Percentiles rank a stretch among this genome's conserved stretches.
Conservation (phyloP, 2,329 filamentous ascomycete genomes). For the Scedosporium boydii region DNA sequence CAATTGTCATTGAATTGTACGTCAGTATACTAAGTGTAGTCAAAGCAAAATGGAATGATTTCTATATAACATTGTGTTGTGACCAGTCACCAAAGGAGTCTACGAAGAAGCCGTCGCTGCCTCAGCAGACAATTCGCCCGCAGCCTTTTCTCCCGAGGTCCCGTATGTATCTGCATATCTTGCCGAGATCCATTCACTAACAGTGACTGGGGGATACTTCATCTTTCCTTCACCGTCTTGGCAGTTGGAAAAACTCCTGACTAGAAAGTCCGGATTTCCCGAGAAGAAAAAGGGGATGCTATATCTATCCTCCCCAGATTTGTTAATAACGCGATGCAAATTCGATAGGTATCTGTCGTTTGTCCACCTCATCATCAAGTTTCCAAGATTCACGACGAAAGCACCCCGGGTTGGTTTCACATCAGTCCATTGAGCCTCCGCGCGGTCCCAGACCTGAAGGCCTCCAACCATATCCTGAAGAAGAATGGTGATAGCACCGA, state of each 20-base stretch:
- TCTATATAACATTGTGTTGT: too few relatives aligned
- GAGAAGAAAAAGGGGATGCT: slow-evolving; percentile 48
- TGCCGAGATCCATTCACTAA: neutral
- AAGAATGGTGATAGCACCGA: slow-evolving; percentile 46
- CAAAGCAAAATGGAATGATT: too few relatives aligned
- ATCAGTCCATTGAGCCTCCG: slow-evolving; percentile 30
- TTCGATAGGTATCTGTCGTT: slow-evolving; percentile 42
- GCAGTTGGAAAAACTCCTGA: neutral
- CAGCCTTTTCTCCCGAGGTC: neutral
- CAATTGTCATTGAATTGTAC: too few relatives aligned
- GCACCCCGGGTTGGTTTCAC: slow-evolving; percentile 33
- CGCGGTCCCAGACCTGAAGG: slow-evolving; percentile 38
- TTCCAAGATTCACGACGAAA: slow-evolving; percentile 42
- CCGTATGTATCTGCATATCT: neutral
- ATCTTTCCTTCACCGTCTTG: neutral
- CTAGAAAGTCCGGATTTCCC: slow-evolving; percentile 25
- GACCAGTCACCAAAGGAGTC: too few relatives aligned
- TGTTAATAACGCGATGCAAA: slow-evolving; percentile 46
- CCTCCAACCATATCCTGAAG: slow-evolving; percentile 40
- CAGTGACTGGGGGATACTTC: neutral
- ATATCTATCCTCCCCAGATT: slow-evolving; percentile 38
- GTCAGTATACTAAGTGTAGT: too few relatives aligned
- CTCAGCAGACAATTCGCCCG: neutral
- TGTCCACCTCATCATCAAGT: slow-evolving; percentile 40
- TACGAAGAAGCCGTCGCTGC: neutral